Percentiles rank a stretch among this genome's conserved stretches.
phyloP scores from a whole-genome alignment of 768 basidiomycete species.

The Holtermanniella nyarrowii region DNA sequence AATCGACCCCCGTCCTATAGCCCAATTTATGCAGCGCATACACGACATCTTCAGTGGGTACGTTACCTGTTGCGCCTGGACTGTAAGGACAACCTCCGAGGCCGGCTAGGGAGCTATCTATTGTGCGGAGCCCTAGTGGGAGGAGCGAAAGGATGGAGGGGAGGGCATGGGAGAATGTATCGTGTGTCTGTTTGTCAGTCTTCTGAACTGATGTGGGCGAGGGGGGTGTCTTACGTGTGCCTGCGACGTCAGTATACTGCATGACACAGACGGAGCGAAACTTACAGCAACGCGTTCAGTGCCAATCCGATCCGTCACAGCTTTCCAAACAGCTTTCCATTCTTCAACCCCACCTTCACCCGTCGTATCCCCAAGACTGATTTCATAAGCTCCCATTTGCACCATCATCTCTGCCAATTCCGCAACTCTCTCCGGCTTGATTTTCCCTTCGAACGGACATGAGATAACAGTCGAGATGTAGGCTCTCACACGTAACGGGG shows the following conservation, averaged over 20 bases:
- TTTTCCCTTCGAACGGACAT: slow-evolving; percentile 77
- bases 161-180: slow-evolving; percentile 28
- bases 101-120: slow-evolving; percentile 74
- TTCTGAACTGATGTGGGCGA: slow-evolving; percentile 22
- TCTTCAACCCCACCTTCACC: slow-evolving; percentile 69
- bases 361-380: slow-evolving; percentile 76
- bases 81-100: slow-evolving; percentile 94
- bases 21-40: slow-evolving; percentile 64
- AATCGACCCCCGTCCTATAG: slow-evolving; percentile 52
- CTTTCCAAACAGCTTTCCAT: slow-evolving; percentile 59
- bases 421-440: slow-evolving; percentile 55
- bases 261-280: slow-evolving; percentile 2
- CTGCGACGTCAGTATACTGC: slow-evolving; percentile 29
- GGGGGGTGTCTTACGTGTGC: slow-evolving; percentile 49
- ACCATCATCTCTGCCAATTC: slow-evolving; percentile 60
- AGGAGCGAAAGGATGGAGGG: slow-evolving; percentile 19
- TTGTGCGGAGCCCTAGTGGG: slow-evolving; percentile 61
- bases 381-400: slow-evolving; percentile 90
- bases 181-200: slow-evolving; percentile 24
- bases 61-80: slow-evolving; percentile 89
- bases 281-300: slow-evolving; percentile 62
- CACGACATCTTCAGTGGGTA: slow-evolving; percentile 80
- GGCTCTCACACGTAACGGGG: slow-evolving; percentile 56
- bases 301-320: slow-evolving; percentile 52
- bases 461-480: slow-evolving; percentile 68